Percentiles rank a stretch among this genome's conserved stretches.
Conservation (phyloP, 2,329 filamentous ascomycete genomes). For the Fusarium nematophilum region DNA sequence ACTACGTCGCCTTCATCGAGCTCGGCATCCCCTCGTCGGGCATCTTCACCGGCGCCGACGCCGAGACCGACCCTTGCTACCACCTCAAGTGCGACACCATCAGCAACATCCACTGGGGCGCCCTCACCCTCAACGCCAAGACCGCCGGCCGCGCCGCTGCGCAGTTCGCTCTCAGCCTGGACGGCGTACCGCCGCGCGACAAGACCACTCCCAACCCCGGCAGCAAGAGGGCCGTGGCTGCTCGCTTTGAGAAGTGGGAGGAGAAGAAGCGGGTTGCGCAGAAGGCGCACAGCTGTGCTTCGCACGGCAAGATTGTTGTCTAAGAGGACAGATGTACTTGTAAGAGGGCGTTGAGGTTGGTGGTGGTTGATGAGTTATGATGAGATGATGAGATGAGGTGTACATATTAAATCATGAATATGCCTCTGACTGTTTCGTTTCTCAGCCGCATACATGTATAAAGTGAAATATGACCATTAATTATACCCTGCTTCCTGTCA, state of each 20-base stretch:
- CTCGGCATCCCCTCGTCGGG: slow-evolving; percentile 55
- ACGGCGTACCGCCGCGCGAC: slow-evolving; percentile 49
- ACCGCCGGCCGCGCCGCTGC: slow-evolving; percentile 64
- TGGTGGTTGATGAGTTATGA: slow-evolving; percentile 5
- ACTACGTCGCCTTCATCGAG: slow-evolving; percentile 55
- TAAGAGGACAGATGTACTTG: slow-evolving; percentile 2
- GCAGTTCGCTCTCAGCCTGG: slow-evolving; percentile 50
- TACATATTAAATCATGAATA: slow-evolving; percentile 13
- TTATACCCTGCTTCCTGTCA: too few species aligned
- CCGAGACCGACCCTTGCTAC: slow-evolving; percentile 51
- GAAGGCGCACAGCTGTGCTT: slow-evolving; percentile 46
- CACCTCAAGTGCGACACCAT: slow-evolving; percentile 55
- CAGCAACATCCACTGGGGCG: slow-evolving; percentile 55
- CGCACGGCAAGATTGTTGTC: slow-evolving; percentile 38
- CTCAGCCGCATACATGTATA: neutral
- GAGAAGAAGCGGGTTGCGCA: slow-evolving; percentile 39
- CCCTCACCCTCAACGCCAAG: slow-evolving; percentile 53
- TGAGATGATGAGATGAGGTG: slow-evolving; percentile 11
- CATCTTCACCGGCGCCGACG: slow-evolving; percentile 55
- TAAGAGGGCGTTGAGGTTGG: slow-evolving; percentile 3
- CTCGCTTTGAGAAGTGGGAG: slow-evolving; percentile 42
- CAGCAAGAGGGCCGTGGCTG: slow-evolving; percentile 40
- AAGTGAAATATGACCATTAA: neutral
- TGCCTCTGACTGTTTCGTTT: neutral
- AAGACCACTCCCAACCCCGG: slow-evolving; percentile 45